Conservation (phyloP, 106 monocot species). For the Platanthera zijinensis region DNA sequence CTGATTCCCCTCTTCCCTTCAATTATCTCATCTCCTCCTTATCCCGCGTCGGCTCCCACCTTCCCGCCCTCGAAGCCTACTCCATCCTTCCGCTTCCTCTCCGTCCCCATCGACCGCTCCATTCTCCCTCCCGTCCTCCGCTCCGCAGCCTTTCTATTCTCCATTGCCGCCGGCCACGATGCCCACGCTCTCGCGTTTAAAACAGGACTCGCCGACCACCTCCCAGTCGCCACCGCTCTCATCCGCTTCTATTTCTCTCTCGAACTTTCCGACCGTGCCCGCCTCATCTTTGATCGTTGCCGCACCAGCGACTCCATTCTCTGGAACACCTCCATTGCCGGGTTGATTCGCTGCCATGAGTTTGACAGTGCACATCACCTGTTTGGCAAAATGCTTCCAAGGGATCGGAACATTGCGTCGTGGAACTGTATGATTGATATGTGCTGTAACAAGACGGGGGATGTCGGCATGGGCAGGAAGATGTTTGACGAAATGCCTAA, state of each 20-base stretch:
- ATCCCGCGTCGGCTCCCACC: neutral
- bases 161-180: neutral
- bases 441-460: constrained; percentile 32
- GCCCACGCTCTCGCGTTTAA: neutral
- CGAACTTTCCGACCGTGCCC: neutral
- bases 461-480: constrained; percentile 39
- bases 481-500: constrained; percentile 62
- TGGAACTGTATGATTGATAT: constrained; percentile 69
- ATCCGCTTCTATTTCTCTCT: neutral
- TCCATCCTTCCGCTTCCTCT: neutral
- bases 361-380: constrained; percentile 37
- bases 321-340: neutral
- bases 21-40: neutral
- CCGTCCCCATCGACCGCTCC: neutral
- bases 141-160: neutral
- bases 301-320: neutral
- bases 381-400: constrained; percentile 53
- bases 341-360: constrained; percentile 13
- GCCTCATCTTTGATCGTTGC: neutral
- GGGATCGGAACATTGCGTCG: constrained; percentile 34
- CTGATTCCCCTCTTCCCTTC: neutral
- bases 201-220: neutral
- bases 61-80: neutral
- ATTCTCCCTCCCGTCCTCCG: neutral
- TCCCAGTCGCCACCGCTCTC: neutral